Percentiles rank a stretch among this genome's conserved stretches.
phyloP scores from a whole-genome alignment of 2,329 filamentous ascomycete species.

The Neonectria coccinea region DNA sequence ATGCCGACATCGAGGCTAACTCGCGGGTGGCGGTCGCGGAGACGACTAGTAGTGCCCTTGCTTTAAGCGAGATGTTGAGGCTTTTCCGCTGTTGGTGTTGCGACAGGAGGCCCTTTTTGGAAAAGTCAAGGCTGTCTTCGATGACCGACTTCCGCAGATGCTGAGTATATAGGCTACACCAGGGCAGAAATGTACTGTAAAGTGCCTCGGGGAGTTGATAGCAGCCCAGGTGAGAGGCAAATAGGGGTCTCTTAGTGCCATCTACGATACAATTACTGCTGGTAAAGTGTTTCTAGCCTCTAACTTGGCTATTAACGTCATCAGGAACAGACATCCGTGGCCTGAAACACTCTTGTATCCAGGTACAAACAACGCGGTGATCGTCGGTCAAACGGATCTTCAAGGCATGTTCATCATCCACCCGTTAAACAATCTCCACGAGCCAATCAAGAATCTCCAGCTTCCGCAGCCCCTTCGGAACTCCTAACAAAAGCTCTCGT shows the following conservation, averaged over 20 bases:
- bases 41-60: not conserved
- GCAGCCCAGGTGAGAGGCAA: too few relatives aligned
- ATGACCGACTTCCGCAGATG: too few relatives aligned
- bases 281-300: not conserved
- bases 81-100: not conserved
- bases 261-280: too few relatives aligned
- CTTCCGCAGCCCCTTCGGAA: conserved; percentile 22
- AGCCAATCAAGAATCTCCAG: conserved; percentile 35
- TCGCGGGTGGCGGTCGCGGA: not conserved
- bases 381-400: not conserved
- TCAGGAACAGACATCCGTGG: not conserved
- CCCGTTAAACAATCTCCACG: not conserved
- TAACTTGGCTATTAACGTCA: not conserved
- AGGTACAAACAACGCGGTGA: not conserved
- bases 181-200: too few relatives aligned
- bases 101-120: not conserved
- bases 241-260: too few relatives aligned
- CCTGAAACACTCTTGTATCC: not conserved
- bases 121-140: not conserved
- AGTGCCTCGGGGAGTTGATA: too few relatives aligned
- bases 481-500: conserved; percentile 22
- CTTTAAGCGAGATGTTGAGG: not conserved
- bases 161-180: too few relatives aligned
- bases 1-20: conserved; percentile 1
- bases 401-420: not conserved